Evolutionary conservation across 1,284 basidiomycete genomes (phyloP).

Genomic region (Leccinum subrobustum): DNA sequence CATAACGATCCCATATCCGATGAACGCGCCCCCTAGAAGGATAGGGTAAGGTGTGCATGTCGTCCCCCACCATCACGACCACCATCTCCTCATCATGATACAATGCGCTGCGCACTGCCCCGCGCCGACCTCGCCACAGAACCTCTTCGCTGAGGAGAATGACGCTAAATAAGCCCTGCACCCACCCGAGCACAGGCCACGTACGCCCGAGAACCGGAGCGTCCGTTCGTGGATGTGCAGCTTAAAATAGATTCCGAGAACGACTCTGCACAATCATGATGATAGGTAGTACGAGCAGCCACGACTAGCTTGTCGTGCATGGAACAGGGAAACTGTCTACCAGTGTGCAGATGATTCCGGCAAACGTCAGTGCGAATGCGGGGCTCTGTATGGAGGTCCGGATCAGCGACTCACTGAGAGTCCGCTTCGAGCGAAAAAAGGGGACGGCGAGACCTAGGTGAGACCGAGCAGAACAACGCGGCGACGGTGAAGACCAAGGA

Average conservation of each 20-base stretch:
- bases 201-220: slow-evolving; percentile 61
- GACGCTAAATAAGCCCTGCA: slow-evolving; percentile 77
- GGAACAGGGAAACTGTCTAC: too few species aligned
- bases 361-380: too few species aligned
- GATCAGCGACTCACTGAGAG: too few species aligned
- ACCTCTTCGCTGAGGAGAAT: slow-evolving; percentile 55
- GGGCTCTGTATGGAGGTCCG: too few species aligned
- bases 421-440: too few species aligned
- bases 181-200: slow-evolving; percentile 89
- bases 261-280: slow-evolving; percentile 41
- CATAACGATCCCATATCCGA: slow-evolving; percentile 85
- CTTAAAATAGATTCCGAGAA: slow-evolving; percentile 83
- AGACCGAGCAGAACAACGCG: too few species aligned
- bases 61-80: background rate
- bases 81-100: slow-evolving; percentile 62
- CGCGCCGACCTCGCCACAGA: slow-evolving; percentile 70
- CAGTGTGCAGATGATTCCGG: too few species aligned
- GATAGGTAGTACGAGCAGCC: too few species aligned
- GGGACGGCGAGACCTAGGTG: too few species aligned
- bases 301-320: too few species aligned
- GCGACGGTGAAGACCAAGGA: too few species aligned
- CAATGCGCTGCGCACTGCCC: slow-evolving; percentile 90
- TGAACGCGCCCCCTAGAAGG: slow-evolving; percentile 68
- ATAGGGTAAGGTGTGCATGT: background rate
- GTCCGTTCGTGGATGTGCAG: too few species aligned